Evolutionary conservation across 116 monocot genomes (phyloP), one percentile per base, ranked within the genome.

Genomic region (Cymodocea nodosa): DNA sequence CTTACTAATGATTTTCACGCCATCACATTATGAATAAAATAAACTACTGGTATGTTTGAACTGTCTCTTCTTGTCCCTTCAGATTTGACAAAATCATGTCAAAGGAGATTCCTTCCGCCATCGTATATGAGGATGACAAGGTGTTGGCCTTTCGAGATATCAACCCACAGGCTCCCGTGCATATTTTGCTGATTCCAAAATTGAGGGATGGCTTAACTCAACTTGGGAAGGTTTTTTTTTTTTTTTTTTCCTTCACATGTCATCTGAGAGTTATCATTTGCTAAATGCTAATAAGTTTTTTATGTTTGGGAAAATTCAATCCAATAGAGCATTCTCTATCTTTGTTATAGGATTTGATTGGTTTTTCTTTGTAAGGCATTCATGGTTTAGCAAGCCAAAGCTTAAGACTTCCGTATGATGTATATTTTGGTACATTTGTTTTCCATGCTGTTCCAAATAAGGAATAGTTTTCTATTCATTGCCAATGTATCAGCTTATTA

Each of bases 61-160:
- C 24, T 44, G 23, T 54, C 5, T 70, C 37, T 66, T 23, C 5
- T 56, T 44, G 51, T 60, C 24, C 14, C 67, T 74, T 35, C 77
- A 84, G 82, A 75, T 94, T 87, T 81, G 94, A 94, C 75, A 94
- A 94, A 71, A 94, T 94, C 34, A 85, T 94, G 60, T 67, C 87
- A 19, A 94, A 87, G 73, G 90, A 89, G 73, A 84, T 94, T 75
- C 94, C 94, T 60, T 82, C 90, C 18, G 81, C 66, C 30, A 71
- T 94, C 67, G 79, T 94, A 30, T 94, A 82, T 74, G 94, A 94
- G 74, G 90, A 94, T 79, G 94, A 89, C 4, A 87, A 83, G 63
- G 94, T 94, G 23, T 77, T 89, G 76, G 90, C 90, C 40, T 94
- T 94, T 52, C 76, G 83, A 15, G 94, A 94, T 74, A 74, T 89